phyloP scores from a whole-genome alignment of 805 yeast species.

The Zygoascus ofunaensis region DNA sequence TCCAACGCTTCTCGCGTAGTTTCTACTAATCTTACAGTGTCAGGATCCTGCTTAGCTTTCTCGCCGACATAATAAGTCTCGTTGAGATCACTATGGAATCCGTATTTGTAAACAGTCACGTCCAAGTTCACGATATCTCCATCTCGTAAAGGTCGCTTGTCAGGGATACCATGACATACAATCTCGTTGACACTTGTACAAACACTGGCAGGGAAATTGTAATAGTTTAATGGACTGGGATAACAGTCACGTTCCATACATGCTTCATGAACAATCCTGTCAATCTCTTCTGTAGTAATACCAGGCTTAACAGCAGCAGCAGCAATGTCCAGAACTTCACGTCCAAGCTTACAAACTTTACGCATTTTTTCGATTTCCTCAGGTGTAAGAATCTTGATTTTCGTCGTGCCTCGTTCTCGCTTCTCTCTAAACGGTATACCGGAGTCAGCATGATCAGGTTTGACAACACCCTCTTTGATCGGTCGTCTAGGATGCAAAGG shows the following conservation, averaged over 20 bases:
- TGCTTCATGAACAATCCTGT: constrained; percentile 76
- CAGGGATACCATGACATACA: constrained; percentile 97
- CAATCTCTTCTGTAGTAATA: constrained; percentile 86
- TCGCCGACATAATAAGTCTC: constrained; percentile 96
- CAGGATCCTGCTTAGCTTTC: constrained; percentile 69
- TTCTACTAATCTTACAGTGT: constrained; percentile 82
- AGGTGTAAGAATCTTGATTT: constrained; percentile 53
- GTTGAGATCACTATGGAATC: constrained; percentile 89
- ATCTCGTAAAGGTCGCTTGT: constrained; percentile 72
- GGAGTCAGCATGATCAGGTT: constrained; percentile 74
- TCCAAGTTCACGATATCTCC: constrained; percentile 94
- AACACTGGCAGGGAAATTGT: constrained; percentile 82
- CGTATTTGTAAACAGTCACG: constrained; percentile 74
- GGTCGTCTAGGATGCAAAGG: constrained; percentile 68
- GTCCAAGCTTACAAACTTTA: constrained; percentile 61
- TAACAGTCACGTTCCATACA: constrained; percentile 82
- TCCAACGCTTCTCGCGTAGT: constrained; percentile 83
- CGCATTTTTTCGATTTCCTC: constrained; percentile 69
- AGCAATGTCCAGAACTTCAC: constrained; percentile 85
- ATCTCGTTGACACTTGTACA: constrained; percentile 94
- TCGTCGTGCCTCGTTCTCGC: constrained; percentile 55
- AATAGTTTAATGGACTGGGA: constrained; percentile 93
- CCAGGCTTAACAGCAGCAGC: constrained; percentile 83
- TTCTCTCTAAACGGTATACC: constrained; percentile 80
- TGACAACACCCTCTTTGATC: constrained; percentile 60